Conservation (phyloP, 108 stramenopile species). For the Skeletonema menzelii region DNA sequence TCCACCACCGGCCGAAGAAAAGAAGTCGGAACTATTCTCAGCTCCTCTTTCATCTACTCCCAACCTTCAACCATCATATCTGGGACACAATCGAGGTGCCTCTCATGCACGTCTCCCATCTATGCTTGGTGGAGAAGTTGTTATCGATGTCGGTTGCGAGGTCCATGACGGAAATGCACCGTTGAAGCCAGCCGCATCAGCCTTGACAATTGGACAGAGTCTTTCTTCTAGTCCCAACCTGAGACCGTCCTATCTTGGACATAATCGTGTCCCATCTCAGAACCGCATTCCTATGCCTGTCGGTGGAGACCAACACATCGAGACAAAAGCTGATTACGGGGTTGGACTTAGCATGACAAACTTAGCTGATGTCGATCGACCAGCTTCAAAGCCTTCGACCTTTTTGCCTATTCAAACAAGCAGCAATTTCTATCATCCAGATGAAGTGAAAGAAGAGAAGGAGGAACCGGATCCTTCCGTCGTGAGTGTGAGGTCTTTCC, state of each 20-base stretch:
- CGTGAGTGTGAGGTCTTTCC: constrained; percentile 13
- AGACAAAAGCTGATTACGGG: constrained; percentile 15
- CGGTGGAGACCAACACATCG: neutral
- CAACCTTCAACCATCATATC: constrained; percentile 6
- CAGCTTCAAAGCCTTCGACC: constrained; percentile 15
- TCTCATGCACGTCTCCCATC: constrained; percentile 29
- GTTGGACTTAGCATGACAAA: constrained; percentile 32
- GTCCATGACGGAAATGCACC: neutral
- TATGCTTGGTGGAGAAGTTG: constrained; percentile 10
- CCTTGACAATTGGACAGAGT: neutral
- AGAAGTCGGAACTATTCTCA: neutral
- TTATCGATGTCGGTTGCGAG: neutral
- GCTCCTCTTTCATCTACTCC: constrained; percentile 24
- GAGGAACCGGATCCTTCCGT: constrained; percentile 3
- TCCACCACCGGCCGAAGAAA: neutral
- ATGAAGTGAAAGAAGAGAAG: constrained; percentile 11
- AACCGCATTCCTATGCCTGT: constrained; percentile 7
- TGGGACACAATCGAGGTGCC: constrained; percentile 7
- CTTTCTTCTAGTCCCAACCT: neutral
- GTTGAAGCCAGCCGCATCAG: neutral
- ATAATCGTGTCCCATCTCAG: constrained; percentile 12
- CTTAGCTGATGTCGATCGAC: constrained; percentile 7
- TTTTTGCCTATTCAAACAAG: constrained; percentile 25
- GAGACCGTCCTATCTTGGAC: constrained; percentile 4
- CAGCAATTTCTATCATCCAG: constrained; percentile 8